Percentiles rank a stretch among this genome's conserved stretches.
These are phyloP conservation scores for Tilletia caries DNA, from an alignment of 1,284 basidiomycete species.

Conservation along the genomic window DNA sequence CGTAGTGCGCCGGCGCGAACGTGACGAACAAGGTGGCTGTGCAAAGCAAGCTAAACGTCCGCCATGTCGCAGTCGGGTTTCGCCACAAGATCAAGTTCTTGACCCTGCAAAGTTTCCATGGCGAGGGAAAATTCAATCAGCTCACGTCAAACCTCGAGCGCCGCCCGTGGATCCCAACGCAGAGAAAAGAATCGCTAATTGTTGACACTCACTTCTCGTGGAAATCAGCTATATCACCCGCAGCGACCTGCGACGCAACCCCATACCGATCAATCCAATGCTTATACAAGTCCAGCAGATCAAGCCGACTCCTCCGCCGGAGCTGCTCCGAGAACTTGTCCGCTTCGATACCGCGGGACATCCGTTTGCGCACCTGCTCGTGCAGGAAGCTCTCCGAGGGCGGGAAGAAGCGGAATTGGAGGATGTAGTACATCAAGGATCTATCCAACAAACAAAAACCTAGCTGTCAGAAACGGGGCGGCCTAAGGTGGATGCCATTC, in stretches of 20 bases:
- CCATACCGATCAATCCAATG: slow-evolving; percentile 45
- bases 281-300: slow-evolving; percentile 50
- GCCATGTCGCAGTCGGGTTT: slow-evolving; percentile 40
- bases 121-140: slow-evolving; percentile 7
- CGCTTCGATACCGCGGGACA: slow-evolving; percentile 48
- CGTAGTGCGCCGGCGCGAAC: slow-evolving; percentile 34
- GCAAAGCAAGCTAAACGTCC: slow-evolving; percentile 39
- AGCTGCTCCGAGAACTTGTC: slow-evolving; percentile 48
- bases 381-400: slow-evolving; percentile 49
- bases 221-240: slow-evolving; percentile 47
- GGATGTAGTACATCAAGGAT: slow-evolving; percentile 44
- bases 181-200: background rate
- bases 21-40: slow-evolving; percentile 39
- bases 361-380: slow-evolving; percentile 45
- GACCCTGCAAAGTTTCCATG: slow-evolving; percentile 14
- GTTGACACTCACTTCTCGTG: slow-evolving; percentile 41
- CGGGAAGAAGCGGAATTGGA: slow-evolving; percentile 52
- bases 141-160: slow-evolving; percentile 4
- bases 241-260: slow-evolving; percentile 34
- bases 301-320: slow-evolving; percentile 44
- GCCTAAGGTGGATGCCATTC: no score
- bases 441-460: no score
- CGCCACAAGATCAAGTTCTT: slow-evolving; percentile 52
- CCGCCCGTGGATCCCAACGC: background rate
- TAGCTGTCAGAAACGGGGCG: background rate